Base-by-base conservation (phyloP, 768 basidiomycete genomes). In the Amanita brunnescens region DNA sequence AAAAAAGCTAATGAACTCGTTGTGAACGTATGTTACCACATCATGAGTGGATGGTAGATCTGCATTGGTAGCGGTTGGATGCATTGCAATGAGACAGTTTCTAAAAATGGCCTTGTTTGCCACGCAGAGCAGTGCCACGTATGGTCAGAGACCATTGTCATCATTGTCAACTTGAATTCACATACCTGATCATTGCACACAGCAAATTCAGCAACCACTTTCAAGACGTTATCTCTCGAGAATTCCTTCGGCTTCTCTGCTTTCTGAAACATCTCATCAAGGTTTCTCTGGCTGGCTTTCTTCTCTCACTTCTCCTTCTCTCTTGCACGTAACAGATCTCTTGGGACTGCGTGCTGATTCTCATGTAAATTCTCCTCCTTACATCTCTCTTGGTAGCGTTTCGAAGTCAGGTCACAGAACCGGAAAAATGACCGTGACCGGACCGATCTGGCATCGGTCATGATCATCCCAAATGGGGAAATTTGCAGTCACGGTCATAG, bases 71-170 rank as follows among this genome's bases (percentile, higher is more conserved):
- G 59, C 38, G 9, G 20, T 23, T 23, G 59, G 59, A 3, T 47
- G n/a, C 57, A 61, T 58, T 32, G 50, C 48, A 3, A 60, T 53
- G 0, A 61, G 23, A 20, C 45, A 48, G 35, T 61, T 61, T 12
- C 53, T 30, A 53, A 61, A 61, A 2, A 45, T n/a, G 5, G 45
- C 8, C 7, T 58, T 60, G 23, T 54, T 46, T 10, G 55, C 55
- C 10, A 56, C 44, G 6, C 32, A 26, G 24, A 59, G 47, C 14
- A 38, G 30, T 2, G n/a, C n/a, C n/a, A 24, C 30, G 16, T 16
- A 30, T 14, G n/a, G 35, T 30, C 42, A n/a, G n/a, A n/a, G n/a
- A n/a, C n/a, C n/a, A n/a, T n/a, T n/a, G n/a, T 20, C 13, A 32
- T 49, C 6, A 34, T 47, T n/a, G n/a, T 6, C 2, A 20, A 12